Evolutionary conservation across 2,329 filamentous ascomycete species (phyloP), one percentile per base, ranked within the genome.

Genomic region (Shiraia sp.): DNA sequence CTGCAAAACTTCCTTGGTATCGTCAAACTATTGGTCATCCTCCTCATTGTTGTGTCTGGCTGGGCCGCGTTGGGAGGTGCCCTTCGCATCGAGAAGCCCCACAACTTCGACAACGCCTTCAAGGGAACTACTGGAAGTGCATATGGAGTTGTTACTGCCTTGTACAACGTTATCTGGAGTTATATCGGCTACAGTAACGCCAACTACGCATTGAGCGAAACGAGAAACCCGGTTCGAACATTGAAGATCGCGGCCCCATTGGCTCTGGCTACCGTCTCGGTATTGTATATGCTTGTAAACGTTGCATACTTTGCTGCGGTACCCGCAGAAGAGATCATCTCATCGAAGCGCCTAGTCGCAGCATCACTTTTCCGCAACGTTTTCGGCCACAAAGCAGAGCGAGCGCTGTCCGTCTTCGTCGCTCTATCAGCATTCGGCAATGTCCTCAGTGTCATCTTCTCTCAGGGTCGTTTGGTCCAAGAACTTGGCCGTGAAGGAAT

Each of bases 91-190:
- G 76, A 80, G 25, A 80, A 81, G 57, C 80, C 81, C 5, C 67
- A 82, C 59, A 86, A 83, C 71, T 85, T 87, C 58, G 66, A 69
- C 50, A 75, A 83, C 44, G 79, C 82, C 8, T 88, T 87, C 49
- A 75, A 78, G 32, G 84, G 84, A 7, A 87, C 84, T 4, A 85
- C 80, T 1, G 79, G 80, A 6, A 83, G 78, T 52, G 78, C 81
- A 1, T 87, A 87, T 50, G 82, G 81, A 33, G 75, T 86, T 24
- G 82, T 86, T n/a, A 86, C 81, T 1, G 83, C 85, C 0, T 70
- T 88, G 0, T 87, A 86, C 73, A 87, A 86, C 53, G 83, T 87
- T 48, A 83, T 87, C 56, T 87, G 83, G 79, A 82, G 79, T 46
- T 88, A 82, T 56, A 79, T 85, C 51, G 84, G 84, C 16, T 85